Conservation (phyloP, 169 alveolate genomes). For the Babesia bigemina region DNA sequence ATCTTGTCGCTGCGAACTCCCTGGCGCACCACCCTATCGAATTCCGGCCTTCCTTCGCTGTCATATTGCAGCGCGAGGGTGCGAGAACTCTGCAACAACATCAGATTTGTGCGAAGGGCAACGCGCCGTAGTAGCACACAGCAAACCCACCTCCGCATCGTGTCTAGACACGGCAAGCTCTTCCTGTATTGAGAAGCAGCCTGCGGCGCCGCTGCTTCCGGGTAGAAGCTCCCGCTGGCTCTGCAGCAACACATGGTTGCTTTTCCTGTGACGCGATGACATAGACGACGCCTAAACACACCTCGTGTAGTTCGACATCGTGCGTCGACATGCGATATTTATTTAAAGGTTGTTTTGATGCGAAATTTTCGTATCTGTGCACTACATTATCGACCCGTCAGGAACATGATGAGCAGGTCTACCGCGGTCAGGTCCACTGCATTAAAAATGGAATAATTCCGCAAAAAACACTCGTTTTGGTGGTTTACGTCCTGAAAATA, state of each 20-base stretch:
- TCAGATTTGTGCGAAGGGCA: background rate
- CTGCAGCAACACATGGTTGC: constrained; percentile 57
- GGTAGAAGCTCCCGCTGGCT: constrained; percentile 54
- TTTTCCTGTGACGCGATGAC: constrained; percentile 47
- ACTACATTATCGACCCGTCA: constrained; percentile 36
- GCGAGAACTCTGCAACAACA: constrained; percentile 11
- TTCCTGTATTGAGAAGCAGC: constrained; percentile 62
- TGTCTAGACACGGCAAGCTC: constrained; percentile 9
- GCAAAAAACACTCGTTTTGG: constrained; percentile 41
- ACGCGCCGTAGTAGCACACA: background rate
- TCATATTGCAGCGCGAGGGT: constrained; percentile 68
- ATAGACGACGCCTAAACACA: constrained; percentile 5
- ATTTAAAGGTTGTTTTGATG: background rate
- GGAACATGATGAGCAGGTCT: constrained; percentile 45
- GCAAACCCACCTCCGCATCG: constrained; percentile 17
- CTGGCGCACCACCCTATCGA: constrained; percentile 73
- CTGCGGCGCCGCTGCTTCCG: constrained; percentile 33
- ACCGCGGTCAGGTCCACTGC: constrained; percentile 34
- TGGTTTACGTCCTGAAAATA: constrained; percentile 16
- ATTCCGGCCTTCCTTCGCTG: constrained; percentile 73
- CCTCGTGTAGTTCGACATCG: constrained; percentile 69
- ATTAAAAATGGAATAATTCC: constrained; percentile 25
- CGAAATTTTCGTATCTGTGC: background rate
- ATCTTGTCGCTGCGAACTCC: constrained; percentile 67
- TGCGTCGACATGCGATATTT: constrained; percentile 2